Evolutionary conservation across 2,329 filamentous ascomycete species (phyloP).

Genomic region (Colletotrichum abscissum): DNA sequence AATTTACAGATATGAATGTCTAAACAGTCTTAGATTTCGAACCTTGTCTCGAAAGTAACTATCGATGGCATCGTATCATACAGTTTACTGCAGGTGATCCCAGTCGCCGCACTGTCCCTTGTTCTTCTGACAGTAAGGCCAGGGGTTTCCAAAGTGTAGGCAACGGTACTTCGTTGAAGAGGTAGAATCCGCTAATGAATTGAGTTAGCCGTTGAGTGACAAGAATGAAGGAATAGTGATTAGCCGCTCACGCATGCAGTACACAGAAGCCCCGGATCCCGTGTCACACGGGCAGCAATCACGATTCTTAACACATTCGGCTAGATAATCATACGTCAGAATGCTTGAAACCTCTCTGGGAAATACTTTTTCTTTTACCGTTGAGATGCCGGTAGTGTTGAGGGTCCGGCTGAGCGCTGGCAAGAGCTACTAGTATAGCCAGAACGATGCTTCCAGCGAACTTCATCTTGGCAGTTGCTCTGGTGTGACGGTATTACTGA

Average conservation of each 20-base stretch:
- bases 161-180: background rate
- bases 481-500: background rate
- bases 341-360: background rate
- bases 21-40: too few relatives aligned
- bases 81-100: background rate
- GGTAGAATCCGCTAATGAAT: background rate
- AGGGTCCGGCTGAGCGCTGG: background rate
- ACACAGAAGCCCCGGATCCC: background rate
- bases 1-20: too few relatives aligned
- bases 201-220: background rate
- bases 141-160: background rate
- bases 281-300: constrained; percentile 3
- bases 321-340: background rate
- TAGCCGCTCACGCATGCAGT: background rate
- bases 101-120: background rate
- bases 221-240: background rate
- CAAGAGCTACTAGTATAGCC: background rate
- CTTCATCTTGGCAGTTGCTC: background rate
- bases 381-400: too few relatives aligned
- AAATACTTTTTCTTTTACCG: too few relatives aligned
- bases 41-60: too few relatives aligned
- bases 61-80: too few relatives aligned
- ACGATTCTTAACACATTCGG: background rate
- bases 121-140: background rate
- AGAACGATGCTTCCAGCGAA: background rate